Base-by-base conservation (phyloP, 208 protist genomes). In the Plasmodiophora brassicae region DNA sequence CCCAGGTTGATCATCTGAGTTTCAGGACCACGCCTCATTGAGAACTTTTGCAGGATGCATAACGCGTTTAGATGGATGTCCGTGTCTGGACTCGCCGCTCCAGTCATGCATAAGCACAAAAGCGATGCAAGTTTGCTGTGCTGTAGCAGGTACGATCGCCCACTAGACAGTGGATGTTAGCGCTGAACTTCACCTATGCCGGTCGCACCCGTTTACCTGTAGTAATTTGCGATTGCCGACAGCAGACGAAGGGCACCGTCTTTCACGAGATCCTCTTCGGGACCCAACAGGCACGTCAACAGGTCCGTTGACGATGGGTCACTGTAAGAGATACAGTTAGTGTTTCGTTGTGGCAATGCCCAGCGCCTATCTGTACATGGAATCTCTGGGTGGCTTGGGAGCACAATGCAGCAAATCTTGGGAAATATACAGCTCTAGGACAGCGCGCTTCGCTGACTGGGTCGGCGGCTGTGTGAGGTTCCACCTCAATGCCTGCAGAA, bases 11-110 rank as follows among this genome's bases (percentile, higher is more conserved):
- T 78, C 65, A 78, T 78, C 41, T 78, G 65, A n/a, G 65, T 44
- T 78, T 78, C 65, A 44, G 65, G 65, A 5, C 5, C 65, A 78
- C 65, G 65, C 10, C 65, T n/a, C 65, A 78, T 78, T 5, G 65
- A 78, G 65, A 78, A 78, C n/a, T 78, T 78, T 32, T 78, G 65
- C 65, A 78, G n/a, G 5, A 78, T 78, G 65, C 65, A 78, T 32
- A 78, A 78, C 32, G 65, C 5, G n/a, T 78, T 78, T 5, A 78
- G n/a, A 78, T 78, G 65, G n/a, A 38, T 78, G n/a, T 78, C 65
- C 20, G 14, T 78, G n/a, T 78, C 41, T 5, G n/a, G 14, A 32
- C 41, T 32, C 10, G 65, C 20, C 5, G 5, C 20, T 36, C 41
- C n/a, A n/a, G n/a, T 78, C 65, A 78, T 78, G 20, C 32, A 36